These are phyloP conservation scores for Boletus rubropictus DNA, from an alignment of 768 basidiomycete genomes.

Conservation along the genomic window DNA sequence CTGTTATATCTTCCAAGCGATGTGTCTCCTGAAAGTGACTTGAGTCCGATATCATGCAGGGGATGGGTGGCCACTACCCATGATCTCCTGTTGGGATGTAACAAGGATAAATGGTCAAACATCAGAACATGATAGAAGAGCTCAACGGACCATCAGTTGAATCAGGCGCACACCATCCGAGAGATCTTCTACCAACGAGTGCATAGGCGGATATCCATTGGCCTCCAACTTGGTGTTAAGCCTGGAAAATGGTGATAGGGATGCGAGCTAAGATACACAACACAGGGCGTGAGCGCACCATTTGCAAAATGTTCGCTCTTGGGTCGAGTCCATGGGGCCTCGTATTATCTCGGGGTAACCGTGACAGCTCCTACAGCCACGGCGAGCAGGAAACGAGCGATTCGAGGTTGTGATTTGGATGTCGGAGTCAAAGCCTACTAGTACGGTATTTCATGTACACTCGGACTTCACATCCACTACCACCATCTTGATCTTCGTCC, in stretches of 20 bases:
- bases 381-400: not conserved
- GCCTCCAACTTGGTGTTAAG: slow-evolving; percentile 91
- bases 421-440: not conserved
- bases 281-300: slow-evolving; percentile 46
- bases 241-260: slow-evolving; percentile 43
- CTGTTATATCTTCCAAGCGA: slow-evolving; percentile 95
- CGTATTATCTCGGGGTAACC: not conserved
- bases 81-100: slow-evolving; percentile 70
- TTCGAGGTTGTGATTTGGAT: no score
- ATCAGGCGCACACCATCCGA: slow-evolving; percentile 94
- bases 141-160: slow-evolving; percentile 73
- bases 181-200: slow-evolving; percentile 82
- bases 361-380: not conserved
- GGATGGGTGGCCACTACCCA: slow-evolving; percentile 52
- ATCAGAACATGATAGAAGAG: not conserved
- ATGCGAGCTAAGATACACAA: not conserved
- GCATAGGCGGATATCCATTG: slow-evolving; percentile 81
- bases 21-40: slow-evolving; percentile 56
- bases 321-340: slow-evolving; percentile 34
- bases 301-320: slow-evolving; percentile 87
- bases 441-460: slow-evolving; percentile 19
- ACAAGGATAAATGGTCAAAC: not conserved
- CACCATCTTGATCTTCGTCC: slow-evolving; percentile 6
- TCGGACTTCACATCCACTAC: slow-evolving; percentile 14
- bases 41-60: slow-evolving; percentile 7